Conservation (phyloP, 75 land plant genomes). For the Isoetes taiwanensis region DNA sequence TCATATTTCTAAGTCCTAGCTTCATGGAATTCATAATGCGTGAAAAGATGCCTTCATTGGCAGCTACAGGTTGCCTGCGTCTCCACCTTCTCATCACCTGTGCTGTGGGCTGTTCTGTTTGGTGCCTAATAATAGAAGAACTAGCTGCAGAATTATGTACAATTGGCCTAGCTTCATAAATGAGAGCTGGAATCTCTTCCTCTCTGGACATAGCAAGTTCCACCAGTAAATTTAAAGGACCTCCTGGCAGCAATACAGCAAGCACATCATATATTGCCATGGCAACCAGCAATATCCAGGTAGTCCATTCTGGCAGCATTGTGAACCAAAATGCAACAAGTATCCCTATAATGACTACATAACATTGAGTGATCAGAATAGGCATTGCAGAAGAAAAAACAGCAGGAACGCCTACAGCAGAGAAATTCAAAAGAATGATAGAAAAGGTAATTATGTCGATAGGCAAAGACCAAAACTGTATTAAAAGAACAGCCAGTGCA, state of each 20-base stretch:
- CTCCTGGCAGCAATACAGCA: slow-evolving; percentile 86
- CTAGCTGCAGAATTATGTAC: too few relatives aligned
- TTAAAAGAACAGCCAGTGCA: slow-evolving; percentile 34
- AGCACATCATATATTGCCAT: slow-evolving; percentile 86
- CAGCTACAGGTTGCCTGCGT: too few relatives aligned
- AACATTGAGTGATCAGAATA: slow-evolving; percentile 65
- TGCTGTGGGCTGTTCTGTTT: too few relatives aligned
- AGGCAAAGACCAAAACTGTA: slow-evolving; percentile 40
- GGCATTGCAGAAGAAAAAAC: slow-evolving; percentile 53
- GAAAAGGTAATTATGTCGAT: slow-evolving; percentile 56
- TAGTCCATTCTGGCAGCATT: slow-evolving; percentile 89
- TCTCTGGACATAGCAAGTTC: slow-evolving; percentile 86
- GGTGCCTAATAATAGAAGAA: too few relatives aligned
- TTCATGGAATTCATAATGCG: too few relatives aligned
- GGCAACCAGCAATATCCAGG: slow-evolving; percentile 86
- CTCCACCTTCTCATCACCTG: too few relatives aligned
- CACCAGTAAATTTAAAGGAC: slow-evolving; percentile 79
- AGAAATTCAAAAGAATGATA: slow-evolving; percentile 52
- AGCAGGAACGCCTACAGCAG: slow-evolving; percentile 71
- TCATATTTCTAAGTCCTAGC: too few relatives aligned
- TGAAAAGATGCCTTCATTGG: too few relatives aligned
- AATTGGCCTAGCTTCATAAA: slow-evolving; percentile 85
- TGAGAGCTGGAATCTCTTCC: slow-evolving; percentile 89
- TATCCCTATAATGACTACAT: slow-evolving; percentile 65
- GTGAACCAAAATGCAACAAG: slow-evolving; percentile 96